These are phyloP conservation scores for Mariannaea elegans DNA, from an alignment of 2,329 filamentous ascomycete species.

Conservation along the genomic window DNA sequence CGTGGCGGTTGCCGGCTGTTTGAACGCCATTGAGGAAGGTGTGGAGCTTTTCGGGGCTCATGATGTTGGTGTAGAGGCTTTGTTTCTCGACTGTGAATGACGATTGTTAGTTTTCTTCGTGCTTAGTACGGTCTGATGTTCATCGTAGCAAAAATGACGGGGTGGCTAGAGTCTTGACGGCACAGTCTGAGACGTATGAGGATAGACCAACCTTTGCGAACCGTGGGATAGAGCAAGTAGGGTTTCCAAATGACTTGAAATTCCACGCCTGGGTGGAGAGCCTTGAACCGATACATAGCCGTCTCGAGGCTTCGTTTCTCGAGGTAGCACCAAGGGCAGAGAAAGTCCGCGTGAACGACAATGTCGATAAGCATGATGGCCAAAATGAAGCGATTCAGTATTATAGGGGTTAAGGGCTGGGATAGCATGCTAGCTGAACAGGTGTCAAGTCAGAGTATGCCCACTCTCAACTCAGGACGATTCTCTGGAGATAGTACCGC, in stretches of 20 bases:
- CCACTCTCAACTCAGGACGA: too few species aligned
- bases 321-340: slow-evolving; percentile 64
- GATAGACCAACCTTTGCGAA: slow-evolving; percentile 40
- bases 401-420: too few species aligned
- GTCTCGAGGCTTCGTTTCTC: slow-evolving; percentile 56
- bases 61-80: slow-evolving; percentile 46
- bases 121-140: too few species aligned
- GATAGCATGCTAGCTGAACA: too few species aligned
- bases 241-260: slow-evolving; percentile 60
- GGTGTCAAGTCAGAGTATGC: too few species aligned
- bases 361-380: slow-evolving; percentile 42
- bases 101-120: background rate
- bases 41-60: slow-evolving; percentile 40
- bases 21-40: slow-evolving; percentile 44
- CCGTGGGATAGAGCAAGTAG: slow-evolving; percentile 54
- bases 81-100: slow-evolving; percentile 44
- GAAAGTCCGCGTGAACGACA: slow-evolving; percentile 58
- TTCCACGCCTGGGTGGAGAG: slow-evolving; percentile 51
- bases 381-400: too few species aligned
- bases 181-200: too few species aligned
- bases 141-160: too few species aligned
- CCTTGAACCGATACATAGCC: slow-evolving; percentile 53
- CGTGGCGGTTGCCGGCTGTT: slow-evolving; percentile 44
- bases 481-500: too few species aligned
- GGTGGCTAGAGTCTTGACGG: too few species aligned